phyloP scores from a whole-genome alignment of 208 protist genomes.

The Eutreptiella sp. region DNA sequence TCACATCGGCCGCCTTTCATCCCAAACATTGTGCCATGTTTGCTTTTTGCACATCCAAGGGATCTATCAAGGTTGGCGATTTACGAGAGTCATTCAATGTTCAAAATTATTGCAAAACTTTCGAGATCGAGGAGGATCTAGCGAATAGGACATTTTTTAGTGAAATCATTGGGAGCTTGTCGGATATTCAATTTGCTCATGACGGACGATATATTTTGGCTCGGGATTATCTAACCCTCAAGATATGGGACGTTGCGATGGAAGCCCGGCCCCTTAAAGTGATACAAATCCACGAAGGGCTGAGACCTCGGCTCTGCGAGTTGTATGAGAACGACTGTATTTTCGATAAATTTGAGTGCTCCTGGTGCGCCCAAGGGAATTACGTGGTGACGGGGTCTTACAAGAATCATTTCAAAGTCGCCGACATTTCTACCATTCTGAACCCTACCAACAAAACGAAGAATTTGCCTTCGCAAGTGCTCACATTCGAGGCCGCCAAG shows the following conservation, averaged over 20 bases:
- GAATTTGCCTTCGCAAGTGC: too few species aligned
- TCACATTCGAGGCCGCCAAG: too few species aligned
- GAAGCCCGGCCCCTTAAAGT: slow-evolving; percentile 53
- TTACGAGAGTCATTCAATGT: slow-evolving; percentile 53
- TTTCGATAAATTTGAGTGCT: slow-evolving; percentile 85
- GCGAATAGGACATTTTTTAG: slow-evolving; percentile 68
- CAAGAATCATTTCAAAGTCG: slow-evolving; percentile 71
- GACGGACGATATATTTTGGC: slow-evolving; percentile 69
- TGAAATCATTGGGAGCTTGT: slow-evolving; percentile 74
- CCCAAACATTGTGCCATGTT: slow-evolving; percentile 58
- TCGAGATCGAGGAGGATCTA: slow-evolving; percentile 60
- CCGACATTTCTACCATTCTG: too few species aligned
- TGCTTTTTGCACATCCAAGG: slow-evolving; percentile 57
- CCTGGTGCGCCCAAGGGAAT: slow-evolving; percentile 41
- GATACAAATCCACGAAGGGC: slow-evolving; percentile 68
- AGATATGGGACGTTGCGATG: slow-evolving; percentile 75
- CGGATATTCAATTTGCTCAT: slow-evolving; percentile 65
- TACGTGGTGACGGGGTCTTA: slow-evolving; percentile 66
- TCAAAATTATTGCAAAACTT: slow-evolving; percentile 52
- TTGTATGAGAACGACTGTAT: slow-evolving; percentile 84
- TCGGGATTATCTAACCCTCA: slow-evolving; percentile 72
- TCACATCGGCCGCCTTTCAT: slow-evolving; percentile 73
- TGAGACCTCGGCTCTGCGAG: slow-evolving; percentile 66
- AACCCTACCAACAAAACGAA: too few species aligned
- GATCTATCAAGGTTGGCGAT: slow-evolving; percentile 60